Evolutionary conservation across 352 stramenopile genomes (phyloP).

Genomic region (Phytopythium sindhum): DNA sequence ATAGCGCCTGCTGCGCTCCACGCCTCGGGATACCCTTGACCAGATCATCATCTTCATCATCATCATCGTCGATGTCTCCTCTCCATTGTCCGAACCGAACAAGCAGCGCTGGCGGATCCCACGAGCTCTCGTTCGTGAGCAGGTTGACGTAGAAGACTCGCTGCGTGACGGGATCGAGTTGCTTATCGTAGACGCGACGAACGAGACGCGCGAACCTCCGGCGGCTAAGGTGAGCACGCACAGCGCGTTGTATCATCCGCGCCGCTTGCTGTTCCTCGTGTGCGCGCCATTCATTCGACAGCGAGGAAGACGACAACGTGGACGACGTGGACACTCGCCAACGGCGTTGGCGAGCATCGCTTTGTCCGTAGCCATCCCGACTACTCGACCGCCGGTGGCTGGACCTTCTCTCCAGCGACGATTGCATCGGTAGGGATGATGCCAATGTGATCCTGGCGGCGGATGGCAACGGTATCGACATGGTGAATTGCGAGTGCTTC

Average conservation of each 20-base stretch:
- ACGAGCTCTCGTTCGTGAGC: slow-evolving; percentile 56
- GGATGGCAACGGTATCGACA: background rate
- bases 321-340: slow-evolving; percentile 1
- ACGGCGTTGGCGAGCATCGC: background rate
- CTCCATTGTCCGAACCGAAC: slow-evolving; percentile 24
- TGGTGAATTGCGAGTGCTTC: background rate
- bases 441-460: background rate
- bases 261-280: slow-evolving; percentile 55
- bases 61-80: background rate
- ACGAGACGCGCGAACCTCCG: slow-evolving; percentile 34
- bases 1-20: slow-evolving; percentile 7
- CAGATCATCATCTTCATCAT: background rate
- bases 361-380: background rate
- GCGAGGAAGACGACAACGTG: slow-evolving; percentile 11
- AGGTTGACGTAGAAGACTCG: slow-evolving; percentile 69
- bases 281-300: slow-evolving; percentile 52
- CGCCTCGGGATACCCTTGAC: background rate
- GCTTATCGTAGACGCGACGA: slow-evolving; percentile 45
- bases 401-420: background rate
- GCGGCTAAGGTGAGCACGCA: slow-evolving; percentile 37
- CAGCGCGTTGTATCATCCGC: slow-evolving; percentile 39
- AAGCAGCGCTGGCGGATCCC: slow-evolving; percentile 48
- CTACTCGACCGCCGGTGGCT: background rate
- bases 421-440: background rate
- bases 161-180: slow-evolving; percentile 60